These are phyloP conservation scores for Elasticomyces elasticus DNA, from an alignment of 495 filamentous ascomycete genomes.

Conservation along the genomic window DNA sequence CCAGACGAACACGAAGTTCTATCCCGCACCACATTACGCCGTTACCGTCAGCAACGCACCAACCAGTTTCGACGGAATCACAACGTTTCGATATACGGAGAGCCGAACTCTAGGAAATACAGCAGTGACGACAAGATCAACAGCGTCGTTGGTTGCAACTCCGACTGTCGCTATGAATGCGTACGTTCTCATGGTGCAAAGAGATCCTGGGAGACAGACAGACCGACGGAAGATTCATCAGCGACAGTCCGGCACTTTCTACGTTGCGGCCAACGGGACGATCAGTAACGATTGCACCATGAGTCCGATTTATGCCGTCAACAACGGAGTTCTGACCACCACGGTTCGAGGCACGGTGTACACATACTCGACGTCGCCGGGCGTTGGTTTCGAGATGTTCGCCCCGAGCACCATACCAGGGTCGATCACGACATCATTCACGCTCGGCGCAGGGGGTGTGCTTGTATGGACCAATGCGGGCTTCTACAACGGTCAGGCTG, in stretches of 20 bases:
- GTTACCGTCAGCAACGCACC: conserved; percentile 13
- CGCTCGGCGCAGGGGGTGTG: background rate
- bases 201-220: background rate
- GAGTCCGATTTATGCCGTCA: conserved; percentile 9
- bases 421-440: conserved; percentile 10
- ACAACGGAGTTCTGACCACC: conserved; percentile 10
- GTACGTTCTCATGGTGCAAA: background rate
- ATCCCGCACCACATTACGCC: conserved; percentile 2
- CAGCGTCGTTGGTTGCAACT: background rate
- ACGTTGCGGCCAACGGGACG: conserved; percentile 7
- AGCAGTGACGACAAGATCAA: background rate
- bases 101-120: background rate
- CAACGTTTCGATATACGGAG: conserved; percentile 7
- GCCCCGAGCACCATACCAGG: conserved; percentile 10
- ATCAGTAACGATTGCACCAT: conserved; percentile 14
- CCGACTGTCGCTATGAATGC: background rate
- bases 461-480: conserved; percentile 10
- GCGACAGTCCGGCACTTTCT: conserved; percentile 8
- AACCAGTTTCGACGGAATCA: conserved; percentile 9
- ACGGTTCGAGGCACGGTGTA: conserved; percentile 5
- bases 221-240: background rate
- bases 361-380: conserved; percentile 12
- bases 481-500: conserved; percentile 14
- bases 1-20: conserved; percentile 10
- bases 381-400: conserved; percentile 6